Conservation (phyloP, 2,329 filamentous ascomycete genomes). For the Fusarium subglutinans region DNA sequence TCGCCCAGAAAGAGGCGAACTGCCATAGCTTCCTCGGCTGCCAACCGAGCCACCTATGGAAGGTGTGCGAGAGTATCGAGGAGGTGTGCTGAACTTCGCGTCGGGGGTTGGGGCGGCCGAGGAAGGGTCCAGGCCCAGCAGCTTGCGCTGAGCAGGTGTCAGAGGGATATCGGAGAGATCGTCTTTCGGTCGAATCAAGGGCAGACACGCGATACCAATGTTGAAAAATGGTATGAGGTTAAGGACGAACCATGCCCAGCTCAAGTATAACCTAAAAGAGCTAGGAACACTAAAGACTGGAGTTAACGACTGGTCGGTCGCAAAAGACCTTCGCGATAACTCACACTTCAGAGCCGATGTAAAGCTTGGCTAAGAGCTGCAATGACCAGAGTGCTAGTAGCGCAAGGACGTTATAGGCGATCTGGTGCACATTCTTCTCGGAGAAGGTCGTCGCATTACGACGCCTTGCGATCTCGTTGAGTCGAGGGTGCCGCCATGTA, state of each 20-base stretch:
- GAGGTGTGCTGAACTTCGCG: slow-evolving; percentile 80
- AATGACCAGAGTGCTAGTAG: slow-evolving; percentile 51
- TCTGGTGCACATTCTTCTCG: slow-evolving; percentile 76
- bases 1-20: slow-evolving; percentile 66
- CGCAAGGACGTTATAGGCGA: slow-evolving; percentile 73
- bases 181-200: slow-evolving; percentile 77
- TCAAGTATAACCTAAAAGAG: slow-evolving; percentile 49
- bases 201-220: slow-evolving; percentile 74
- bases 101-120: slow-evolving; percentile 72
- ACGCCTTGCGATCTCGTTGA: slow-evolving; percentile 85
- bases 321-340: slow-evolving; percentile 21
- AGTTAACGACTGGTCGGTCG: slow-evolving; percentile 24
- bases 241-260: slow-evolving; percentile 57
- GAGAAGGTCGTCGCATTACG: slow-evolving; percentile 82
- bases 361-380: slow-evolving; percentile 48
- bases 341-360: slow-evolving; percentile 53
- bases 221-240: slow-evolving; percentile 74
- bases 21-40: slow-evolving; percentile 64
- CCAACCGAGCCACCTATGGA: slow-evolving; percentile 70
- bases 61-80: slow-evolving; percentile 82
- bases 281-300: slow-evolving; percentile 44
- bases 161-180: slow-evolving; percentile 88
- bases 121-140: slow-evolving; percentile 81
- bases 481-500: slow-evolving; percentile 88
- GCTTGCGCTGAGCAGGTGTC: slow-evolving; percentile 76